Conservation (phyloP, 495 filamentous ascomycete species). For the Penicillium ucsense region DNA sequence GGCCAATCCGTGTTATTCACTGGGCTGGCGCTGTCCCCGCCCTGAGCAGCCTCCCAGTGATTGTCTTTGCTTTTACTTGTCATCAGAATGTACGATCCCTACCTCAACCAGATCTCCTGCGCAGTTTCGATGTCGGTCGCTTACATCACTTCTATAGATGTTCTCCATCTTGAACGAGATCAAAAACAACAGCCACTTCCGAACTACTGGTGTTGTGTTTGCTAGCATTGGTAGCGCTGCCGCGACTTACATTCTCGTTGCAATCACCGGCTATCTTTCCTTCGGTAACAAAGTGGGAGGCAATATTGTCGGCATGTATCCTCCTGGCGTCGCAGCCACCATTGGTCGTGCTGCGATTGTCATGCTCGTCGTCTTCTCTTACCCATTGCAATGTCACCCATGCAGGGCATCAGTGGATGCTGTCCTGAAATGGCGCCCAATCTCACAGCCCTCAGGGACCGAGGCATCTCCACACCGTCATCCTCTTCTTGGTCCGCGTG, state of each 20-base stretch:
- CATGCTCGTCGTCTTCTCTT: slow-evolving; percentile 92
- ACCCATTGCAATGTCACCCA: slow-evolving; percentile 90
- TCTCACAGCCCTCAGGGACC: slow-evolving; percentile 22
- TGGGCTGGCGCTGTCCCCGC: slow-evolving; percentile 72
- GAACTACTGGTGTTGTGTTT: slow-evolving; percentile 69
- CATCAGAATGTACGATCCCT: slow-evolving; percentile 74
- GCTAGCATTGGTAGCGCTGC: slow-evolving; percentile 76
- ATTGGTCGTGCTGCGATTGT: slow-evolving; percentile 94
- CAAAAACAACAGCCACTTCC: slow-evolving; percentile 68
- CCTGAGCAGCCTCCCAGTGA: slow-evolving; percentile 81
- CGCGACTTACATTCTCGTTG: slow-evolving; percentile 78
- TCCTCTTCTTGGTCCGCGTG: slow-evolving; percentile 29
- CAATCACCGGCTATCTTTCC: slow-evolving; percentile 88
- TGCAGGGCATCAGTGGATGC: slow-evolving; percentile 90
- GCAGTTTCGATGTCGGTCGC: background rate
- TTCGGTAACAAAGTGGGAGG: slow-evolving; percentile 80
- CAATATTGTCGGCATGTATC: slow-evolving; percentile 92
- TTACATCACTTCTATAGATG: slow-evolving; percentile 54
- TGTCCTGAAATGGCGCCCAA: slow-evolving; percentile 81
- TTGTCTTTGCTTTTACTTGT: slow-evolving; percentile 97
- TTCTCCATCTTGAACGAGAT: slow-evolving; percentile 98
- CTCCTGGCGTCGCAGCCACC: slow-evolving; percentile 70
- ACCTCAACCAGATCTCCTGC: background rate
- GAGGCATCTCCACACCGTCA: slow-evolving; percentile 38
- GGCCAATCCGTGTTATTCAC: slow-evolving; percentile 58